These are phyloP conservation scores for Leccinum barrowsii DNA, from an alignment of 768 basidiomycete species.

Conservation along the genomic window DNA sequence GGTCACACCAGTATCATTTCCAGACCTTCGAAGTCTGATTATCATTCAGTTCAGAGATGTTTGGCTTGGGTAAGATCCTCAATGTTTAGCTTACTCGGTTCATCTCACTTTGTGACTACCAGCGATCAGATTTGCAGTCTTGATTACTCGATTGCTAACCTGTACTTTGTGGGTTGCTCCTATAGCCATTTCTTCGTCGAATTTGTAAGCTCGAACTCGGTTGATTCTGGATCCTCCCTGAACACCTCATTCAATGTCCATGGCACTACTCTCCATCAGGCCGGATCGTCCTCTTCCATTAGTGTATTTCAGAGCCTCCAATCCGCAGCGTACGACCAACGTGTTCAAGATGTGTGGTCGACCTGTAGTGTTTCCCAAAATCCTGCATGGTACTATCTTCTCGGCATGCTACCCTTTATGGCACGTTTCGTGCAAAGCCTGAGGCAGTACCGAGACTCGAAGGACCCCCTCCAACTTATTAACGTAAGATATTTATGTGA, in stretches of 20 bases:
- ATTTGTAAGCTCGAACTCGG: not conserved
- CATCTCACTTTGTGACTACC: constrained; percentile 1
- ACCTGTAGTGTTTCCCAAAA: constrained; percentile 36
- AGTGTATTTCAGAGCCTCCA: not conserved
- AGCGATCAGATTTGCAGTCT: constrained; percentile 84
- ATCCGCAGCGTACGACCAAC: constrained; percentile 13
- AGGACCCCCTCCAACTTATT: constrained; percentile 70
- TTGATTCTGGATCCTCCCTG: too few species aligned
- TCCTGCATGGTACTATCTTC: constrained; percentile 61
- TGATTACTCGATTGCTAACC: constrained; percentile 63
- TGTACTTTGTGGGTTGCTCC: constrained; percentile 71
- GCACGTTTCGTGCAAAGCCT: constrained; percentile 83
- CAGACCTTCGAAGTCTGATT: not conserved
- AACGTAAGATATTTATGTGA: constrained; percentile 50
- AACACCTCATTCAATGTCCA: not conserved
- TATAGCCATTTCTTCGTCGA: constrained; percentile 40
- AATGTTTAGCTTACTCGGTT: not conserved
- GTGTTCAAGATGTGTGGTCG: constrained; percentile 45
- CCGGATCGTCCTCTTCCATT: not conserved
- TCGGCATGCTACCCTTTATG: constrained; percentile 63
- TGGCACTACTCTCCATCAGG: not conserved
- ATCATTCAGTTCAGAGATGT: constrained; percentile 68
- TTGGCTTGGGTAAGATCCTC: constrained; percentile 69
- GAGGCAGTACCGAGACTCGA: constrained; percentile 80
- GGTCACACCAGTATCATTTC: not conserved